Conservation (phyloP, 2,329 filamentous ascomycete species). For the Colletotrichum cuscutae region DNA sequence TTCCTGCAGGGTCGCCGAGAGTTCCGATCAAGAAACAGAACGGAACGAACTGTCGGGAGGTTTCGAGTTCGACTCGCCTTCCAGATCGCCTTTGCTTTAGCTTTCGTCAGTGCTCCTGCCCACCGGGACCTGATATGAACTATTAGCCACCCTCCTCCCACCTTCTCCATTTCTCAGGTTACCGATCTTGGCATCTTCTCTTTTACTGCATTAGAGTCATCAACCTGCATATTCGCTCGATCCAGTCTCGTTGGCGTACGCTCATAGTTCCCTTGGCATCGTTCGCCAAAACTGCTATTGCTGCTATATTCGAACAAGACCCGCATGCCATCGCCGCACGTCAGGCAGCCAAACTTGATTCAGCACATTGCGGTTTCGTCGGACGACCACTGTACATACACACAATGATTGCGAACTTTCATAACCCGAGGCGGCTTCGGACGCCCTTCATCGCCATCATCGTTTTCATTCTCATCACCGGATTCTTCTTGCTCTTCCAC, state of each 20-base stretch:
- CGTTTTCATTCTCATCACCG: constrained; percentile 66
- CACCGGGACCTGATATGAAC: background rate
- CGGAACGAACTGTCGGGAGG: background rate
- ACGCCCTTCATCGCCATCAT: constrained; percentile 47
- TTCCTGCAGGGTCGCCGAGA: background rate
- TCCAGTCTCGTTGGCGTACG: background rate
- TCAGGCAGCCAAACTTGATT: background rate
- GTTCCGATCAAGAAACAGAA: background rate
- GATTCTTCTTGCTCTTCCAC: constrained; percentile 78
- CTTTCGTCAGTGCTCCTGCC: background rate
- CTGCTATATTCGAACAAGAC: background rate
- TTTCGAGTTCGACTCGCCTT: background rate
- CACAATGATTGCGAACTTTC: constrained; percentile 26
- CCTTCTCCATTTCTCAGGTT: no score
- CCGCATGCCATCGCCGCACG: background rate
- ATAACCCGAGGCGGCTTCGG: constrained; percentile 26
- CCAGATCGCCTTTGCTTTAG: background rate
- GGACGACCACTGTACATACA: background rate
- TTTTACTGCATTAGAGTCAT: background rate
- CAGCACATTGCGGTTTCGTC: background rate
- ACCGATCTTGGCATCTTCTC: background rate
- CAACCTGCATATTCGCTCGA: background rate
- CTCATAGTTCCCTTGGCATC: background rate
- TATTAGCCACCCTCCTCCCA: background rate
- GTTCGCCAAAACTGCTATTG: background rate